phyloP scores from a whole-genome alignment of 2,329 filamentous ascomycete genomes.

The Fusarium azukiicola region DNA sequence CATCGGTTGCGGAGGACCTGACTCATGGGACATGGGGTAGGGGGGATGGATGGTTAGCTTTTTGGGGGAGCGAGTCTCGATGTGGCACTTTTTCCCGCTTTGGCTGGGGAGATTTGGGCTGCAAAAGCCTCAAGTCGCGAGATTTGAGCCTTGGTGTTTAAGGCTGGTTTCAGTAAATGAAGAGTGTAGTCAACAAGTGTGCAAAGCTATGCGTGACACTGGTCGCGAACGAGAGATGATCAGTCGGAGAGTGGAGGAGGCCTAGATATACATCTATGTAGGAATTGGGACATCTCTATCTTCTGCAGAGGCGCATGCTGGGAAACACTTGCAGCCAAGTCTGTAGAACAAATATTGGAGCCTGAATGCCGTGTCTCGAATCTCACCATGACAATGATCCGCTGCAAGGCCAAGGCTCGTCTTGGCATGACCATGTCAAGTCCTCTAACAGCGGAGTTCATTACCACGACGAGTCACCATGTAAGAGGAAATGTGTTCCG shows the following conservation, averaged over 20 bases:
- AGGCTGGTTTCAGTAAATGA: neutral
- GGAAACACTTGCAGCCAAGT: too few relatives aligned
- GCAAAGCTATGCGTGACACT: neutral
- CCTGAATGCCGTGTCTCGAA: too few relatives aligned
- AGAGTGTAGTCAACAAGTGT: neutral
- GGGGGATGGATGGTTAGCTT: neutral
- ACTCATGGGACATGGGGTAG: conserved; percentile 12
- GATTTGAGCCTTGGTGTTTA: neutral
- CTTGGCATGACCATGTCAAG: neutral
- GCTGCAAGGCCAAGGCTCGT: too few relatives aligned
- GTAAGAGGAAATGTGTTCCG: neutral
- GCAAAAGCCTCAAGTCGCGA: neutral
- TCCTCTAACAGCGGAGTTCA: neutral
- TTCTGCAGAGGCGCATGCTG: too few relatives aligned
- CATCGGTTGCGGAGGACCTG: conserved; percentile 10
- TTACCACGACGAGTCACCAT: neutral
- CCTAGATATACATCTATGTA: too few relatives aligned
- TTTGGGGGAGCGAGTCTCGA: neutral
- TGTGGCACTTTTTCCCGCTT: conserved; percentile 13
- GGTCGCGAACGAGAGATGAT: too few relatives aligned
- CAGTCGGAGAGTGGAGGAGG: too few relatives aligned
- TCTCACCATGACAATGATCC: too few relatives aligned
- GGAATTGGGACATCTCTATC: too few relatives aligned
- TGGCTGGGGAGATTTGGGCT: neutral
- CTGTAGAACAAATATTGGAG: too few relatives aligned